Evolutionary conservation across 768 basidiomycete genomes (phyloP).

Genomic region (Russula sp.): DNA sequence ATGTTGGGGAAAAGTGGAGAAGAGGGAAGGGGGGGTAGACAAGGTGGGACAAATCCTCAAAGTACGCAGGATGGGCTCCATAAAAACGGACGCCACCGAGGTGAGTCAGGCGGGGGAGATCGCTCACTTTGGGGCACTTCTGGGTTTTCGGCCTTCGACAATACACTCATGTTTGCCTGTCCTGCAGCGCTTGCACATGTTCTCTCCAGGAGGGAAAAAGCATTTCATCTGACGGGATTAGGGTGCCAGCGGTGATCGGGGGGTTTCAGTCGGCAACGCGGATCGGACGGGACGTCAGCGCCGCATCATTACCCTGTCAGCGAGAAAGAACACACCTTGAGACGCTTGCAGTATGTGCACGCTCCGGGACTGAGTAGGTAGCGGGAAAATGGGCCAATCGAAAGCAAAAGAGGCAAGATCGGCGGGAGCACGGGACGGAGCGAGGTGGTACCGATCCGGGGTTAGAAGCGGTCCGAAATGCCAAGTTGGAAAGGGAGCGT

Average conservation of each 20-base stretch:
- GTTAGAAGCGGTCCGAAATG: background rate
- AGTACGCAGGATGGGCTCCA: conserved; percentile 21
- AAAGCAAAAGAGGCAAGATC: background rate
- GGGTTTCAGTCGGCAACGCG: background rate
- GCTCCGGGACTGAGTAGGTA: conserved; percentile 55
- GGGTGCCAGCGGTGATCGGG: conserved; percentile 3
- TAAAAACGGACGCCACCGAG: background rate
- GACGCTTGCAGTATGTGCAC: conserved; percentile 80
- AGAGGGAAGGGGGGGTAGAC: conserved; percentile 27
- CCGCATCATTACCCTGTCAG: background rate
- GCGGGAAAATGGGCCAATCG: background rate
- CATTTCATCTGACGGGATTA: conserved; percentile 65
- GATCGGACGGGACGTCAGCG: conserved; percentile 1
- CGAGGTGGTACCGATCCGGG: conserved; percentile 10
- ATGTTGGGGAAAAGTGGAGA: background rate
- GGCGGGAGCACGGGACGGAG: conserved; percentile 4
- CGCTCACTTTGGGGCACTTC: conserved; percentile 76
- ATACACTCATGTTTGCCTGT: conserved; percentile 68
- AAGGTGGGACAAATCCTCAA: conserved; percentile 27
- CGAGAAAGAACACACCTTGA: conserved; percentile 54
- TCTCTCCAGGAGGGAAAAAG: conserved; percentile 63
- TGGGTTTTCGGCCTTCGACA: conserved; percentile 75
- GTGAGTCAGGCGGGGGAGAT: background rate
- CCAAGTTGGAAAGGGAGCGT: background rate
- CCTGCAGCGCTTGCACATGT: conserved; percentile 74